Percentiles rank a stretch among this genome's conserved stretches.
Evolutionary conservation across 495 filamentous ascomycete species (phyloP).

Genomic region (Zalerion maritima): DNA sequence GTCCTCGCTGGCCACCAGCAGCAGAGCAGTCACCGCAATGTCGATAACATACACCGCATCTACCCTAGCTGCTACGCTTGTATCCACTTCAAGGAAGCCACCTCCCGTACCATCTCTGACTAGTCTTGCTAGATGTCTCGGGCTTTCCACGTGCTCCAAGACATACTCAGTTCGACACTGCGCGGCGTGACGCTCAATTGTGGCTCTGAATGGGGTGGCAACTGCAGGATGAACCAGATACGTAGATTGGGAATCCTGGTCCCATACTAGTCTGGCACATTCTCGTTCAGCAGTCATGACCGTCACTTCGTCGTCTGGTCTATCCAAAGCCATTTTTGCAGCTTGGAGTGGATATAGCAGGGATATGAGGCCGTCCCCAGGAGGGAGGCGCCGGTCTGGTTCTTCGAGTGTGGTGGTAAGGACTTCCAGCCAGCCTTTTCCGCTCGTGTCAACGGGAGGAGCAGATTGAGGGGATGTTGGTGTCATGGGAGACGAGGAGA

Average conservation of each 20-base stretch:
- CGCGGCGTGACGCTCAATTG: slow-evolving; percentile 32
- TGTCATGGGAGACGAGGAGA: slow-evolving; percentile 16
- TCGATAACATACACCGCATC: slow-evolving; percentile 63
- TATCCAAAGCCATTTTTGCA: slow-evolving; percentile 53
- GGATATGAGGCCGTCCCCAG: slow-evolving; percentile 55
- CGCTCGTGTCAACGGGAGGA: slow-evolving; percentile 12
- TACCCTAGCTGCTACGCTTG: slow-evolving; percentile 30
- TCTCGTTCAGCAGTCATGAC: slow-evolving; percentile 54
- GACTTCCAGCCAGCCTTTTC: slow-evolving; percentile 36
- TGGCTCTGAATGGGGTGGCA: slow-evolving; percentile 39
- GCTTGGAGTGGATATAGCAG: slow-evolving; percentile 59
- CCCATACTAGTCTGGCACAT: slow-evolving; percentile 57
- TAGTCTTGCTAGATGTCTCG: slow-evolving; percentile 32
- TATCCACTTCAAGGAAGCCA: slow-evolving; percentile 39
- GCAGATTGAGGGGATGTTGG: slow-evolving; percentile 6
- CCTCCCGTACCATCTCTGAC: slow-evolving; percentile 36
- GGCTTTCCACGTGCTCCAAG: slow-evolving; percentile 47
- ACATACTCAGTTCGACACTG: slow-evolving; percentile 44
- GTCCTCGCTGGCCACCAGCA: slow-evolving; percentile 54
- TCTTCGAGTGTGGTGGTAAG: slow-evolving; percentile 47
- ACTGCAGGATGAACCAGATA: slow-evolving; percentile 60
- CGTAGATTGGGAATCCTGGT: slow-evolving; percentile 44
- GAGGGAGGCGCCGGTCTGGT: slow-evolving; percentile 37
- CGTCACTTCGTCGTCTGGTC: slow-evolving; percentile 44
- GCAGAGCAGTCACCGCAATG: slow-evolving; percentile 50